A percentile compares a stretch with the other conserved stretches of the same genome.
These are phyloP conservation scores for Neurospora crassa DNA, from an alignment of 2,329 filamentous ascomycete genomes.

Conservation along the genomic window DNA sequence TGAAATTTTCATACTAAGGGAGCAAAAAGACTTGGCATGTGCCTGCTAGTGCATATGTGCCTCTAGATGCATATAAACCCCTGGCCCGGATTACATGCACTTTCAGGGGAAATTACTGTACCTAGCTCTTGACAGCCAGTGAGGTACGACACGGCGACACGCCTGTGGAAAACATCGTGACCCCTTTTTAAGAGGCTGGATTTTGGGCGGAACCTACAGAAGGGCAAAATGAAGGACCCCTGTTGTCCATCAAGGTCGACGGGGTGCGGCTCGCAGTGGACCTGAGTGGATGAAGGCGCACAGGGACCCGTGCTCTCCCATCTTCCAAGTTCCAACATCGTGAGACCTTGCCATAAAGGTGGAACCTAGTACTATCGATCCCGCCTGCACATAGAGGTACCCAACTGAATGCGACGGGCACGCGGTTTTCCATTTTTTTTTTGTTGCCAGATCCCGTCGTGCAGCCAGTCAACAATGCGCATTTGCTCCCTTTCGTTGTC, in stretches of 20 bases:
- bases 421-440: neutral
- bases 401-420: neutral
- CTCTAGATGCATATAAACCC: too few relatives aligned
- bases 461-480: neutral
- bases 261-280: neutral
- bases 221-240: conserved; percentile 8
- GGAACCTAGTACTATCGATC: neutral
- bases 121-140: neutral
- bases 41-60: too few relatives aligned
- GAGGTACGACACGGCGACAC: neutral
- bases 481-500: neutral
- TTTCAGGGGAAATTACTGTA: too few relatives aligned
- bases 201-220: conserved; percentile 13
- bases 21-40: too few relatives aligned
- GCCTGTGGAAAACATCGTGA: neutral
- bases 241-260: neutral
- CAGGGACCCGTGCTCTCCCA: neutral
- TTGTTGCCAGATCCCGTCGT: neutral
- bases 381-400: neutral
- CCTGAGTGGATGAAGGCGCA: neutral
- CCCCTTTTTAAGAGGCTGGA: neutral
- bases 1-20: too few relatives aligned
- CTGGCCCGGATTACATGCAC: too few relatives aligned
- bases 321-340: neutral
- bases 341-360: neutral